phyloP scores from a whole-genome alignment of 1,139 yeast species.

The Blastobotrys aristatus region DNA sequence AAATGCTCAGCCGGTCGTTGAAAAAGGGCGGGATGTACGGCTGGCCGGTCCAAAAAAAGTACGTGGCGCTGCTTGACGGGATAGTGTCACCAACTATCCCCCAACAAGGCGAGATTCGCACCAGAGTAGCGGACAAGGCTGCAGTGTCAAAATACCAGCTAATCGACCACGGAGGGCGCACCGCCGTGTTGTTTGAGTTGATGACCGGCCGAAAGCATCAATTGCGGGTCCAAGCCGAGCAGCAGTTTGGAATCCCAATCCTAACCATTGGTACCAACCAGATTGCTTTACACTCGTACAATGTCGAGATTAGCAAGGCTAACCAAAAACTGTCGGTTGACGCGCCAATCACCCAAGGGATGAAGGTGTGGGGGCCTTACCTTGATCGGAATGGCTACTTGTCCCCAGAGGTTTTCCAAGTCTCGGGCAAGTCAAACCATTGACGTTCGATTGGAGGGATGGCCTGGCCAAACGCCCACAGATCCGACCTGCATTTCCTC shows the following conservation, averaged over 20 bases:
- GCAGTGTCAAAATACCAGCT: slow-evolving; percentile 20
- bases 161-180: background rate
- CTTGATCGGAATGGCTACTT: background rate
- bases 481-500: slow-evolving; percentile 19
- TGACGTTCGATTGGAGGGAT: slow-evolving; percentile 49
- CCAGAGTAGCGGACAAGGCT: slow-evolving; percentile 17
- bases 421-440: slow-evolving; percentile 74
- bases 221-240: slow-evolving; percentile 36
- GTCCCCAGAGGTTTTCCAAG: slow-evolving; percentile 45
- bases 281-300: slow-evolving; percentile 12
- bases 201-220: slow-evolving; percentile 46
- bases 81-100: slow-evolving; percentile 9
- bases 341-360: slow-evolving; percentile 5
- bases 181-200: slow-evolving; percentile 34
- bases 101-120: slow-evolving; percentile 16
- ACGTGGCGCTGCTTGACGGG: slow-evolving; percentile 17
- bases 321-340: background rate
- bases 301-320: background rate
- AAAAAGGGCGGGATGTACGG: slow-evolving; percentile 19
- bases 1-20: slow-evolving; percentile 23
- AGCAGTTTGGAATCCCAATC: slow-evolving; percentile 24
- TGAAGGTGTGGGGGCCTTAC: slow-evolving; percentile 3
- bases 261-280: slow-evolving; percentile 11
- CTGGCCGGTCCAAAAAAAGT: slow-evolving; percentile 23
- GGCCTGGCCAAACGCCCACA: slow-evolving; percentile 25